Percentiles rank a stretch among this genome's conserved stretches.
Conservation (phyloP, 108 stramenopile genomes). For the Epipyxis sp. region DNA sequence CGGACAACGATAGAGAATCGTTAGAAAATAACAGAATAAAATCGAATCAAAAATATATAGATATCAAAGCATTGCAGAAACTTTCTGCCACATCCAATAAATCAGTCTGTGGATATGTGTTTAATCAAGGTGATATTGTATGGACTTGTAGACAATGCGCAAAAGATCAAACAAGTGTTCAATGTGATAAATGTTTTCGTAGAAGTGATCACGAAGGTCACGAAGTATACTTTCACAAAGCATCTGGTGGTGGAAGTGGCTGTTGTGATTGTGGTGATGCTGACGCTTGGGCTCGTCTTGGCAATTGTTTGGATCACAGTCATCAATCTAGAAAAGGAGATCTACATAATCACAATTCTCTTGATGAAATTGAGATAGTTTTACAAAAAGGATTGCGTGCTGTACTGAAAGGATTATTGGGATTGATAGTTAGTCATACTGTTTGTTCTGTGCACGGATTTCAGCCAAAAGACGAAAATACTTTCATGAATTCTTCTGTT, state of each 20-base stretch:
- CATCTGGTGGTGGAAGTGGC: conserved; percentile 80
- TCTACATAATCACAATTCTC: conserved; percentile 43
- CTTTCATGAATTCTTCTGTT: not conserved
- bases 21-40: not conserved
- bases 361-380: conserved; percentile 39
- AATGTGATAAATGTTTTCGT: conserved; percentile 86
- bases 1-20: not conserved
- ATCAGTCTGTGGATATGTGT: conserved; percentile 60
- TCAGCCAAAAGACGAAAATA: not conserved
- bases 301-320: conserved; percentile 79
- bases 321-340: conserved; percentile 26
- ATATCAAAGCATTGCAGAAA: not conserved
- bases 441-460: not conserved
- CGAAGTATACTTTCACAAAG: conserved; percentile 90
- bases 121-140: conserved; percentile 89
- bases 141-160: conserved; percentile 96
- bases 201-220: conserved; percentile 84
- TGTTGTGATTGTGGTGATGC: conserved; percentile 98
- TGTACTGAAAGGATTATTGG: not conserved
- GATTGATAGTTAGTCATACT: not conserved
- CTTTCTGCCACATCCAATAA: not conserved
- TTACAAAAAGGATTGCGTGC: conserved; percentile 9
- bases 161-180: conserved; percentile 89
- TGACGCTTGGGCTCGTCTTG: conserved; percentile 83
- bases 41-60: not conserved